These are phyloP conservation scores for Puccinia hordei DNA, from an alignment of 1,284 basidiomycete species.

Conservation along the genomic window DNA sequence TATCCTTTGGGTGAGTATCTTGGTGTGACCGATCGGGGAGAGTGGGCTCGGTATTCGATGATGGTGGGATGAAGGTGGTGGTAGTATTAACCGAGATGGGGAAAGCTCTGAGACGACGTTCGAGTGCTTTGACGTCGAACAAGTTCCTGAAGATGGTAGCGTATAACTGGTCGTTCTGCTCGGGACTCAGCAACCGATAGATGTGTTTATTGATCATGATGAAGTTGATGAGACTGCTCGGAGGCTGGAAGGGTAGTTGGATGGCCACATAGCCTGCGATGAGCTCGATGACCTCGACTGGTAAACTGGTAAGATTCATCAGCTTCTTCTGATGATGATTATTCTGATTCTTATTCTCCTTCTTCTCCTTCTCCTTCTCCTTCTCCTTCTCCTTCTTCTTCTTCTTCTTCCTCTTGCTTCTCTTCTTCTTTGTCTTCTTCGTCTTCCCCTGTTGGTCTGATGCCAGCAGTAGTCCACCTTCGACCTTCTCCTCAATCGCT, in stretches of 20 bases:
- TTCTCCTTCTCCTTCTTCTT: too few species aligned
- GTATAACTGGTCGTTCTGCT: slow-evolving; percentile 55
- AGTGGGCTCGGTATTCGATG: background rate
- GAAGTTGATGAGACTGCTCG: slow-evolving; percentile 53
- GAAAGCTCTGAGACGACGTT: slow-evolving; percentile 53
- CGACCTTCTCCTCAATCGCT: too few species aligned
- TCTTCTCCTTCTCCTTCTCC: background rate
- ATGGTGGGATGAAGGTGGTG: too few species aligned
- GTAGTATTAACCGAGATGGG: background rate
- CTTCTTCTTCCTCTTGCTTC: too few species aligned
- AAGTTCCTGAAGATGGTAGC: slow-evolving; percentile 56
- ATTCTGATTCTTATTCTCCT: background rate
- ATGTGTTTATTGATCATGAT: slow-evolving; percentile 54
- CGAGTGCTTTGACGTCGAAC: slow-evolving; percentile 56
- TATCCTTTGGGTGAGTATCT: background rate
- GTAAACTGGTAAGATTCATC: background rate
- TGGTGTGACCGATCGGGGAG: background rate
- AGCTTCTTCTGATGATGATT: background rate
- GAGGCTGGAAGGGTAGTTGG: slow-evolving; percentile 52
- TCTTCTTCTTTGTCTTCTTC: too few species aligned
- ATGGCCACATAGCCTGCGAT: slow-evolving; percentile 10
- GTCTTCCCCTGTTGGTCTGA: too few species aligned
- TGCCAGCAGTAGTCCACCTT: too few species aligned
- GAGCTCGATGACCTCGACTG: slow-evolving; percentile 32
- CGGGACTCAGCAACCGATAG: slow-evolving; percentile 53